Base-by-base conservation (phyloP, 495 filamentous ascomycete species). In the Hypoxylon trugodes region DNA sequence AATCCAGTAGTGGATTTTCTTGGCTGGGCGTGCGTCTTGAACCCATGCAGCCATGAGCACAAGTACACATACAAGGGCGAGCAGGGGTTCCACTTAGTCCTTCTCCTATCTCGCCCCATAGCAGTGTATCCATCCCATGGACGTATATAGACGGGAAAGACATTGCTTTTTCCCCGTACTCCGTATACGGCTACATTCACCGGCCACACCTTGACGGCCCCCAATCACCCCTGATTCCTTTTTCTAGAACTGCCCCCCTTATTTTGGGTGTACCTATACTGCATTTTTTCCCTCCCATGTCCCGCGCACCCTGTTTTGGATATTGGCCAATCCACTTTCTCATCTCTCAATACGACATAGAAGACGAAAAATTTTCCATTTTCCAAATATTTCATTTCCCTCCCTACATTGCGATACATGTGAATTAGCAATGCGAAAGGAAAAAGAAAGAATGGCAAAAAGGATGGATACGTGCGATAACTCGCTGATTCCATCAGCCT, bases 171-270 rank as follows among this genome's bases (percentile, higher is more conserved):
- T 60, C 62, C 56, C 63, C 63, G 51, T 66, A 33, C 62, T 51
- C 63, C 63, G 51, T 66, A 33, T 38, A 51, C 50, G 42, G 51
- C 51, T 66, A 19, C 51, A 61, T 66, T 66, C 63, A 69, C 65
- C 68, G 66, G 50, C 51, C 47, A 73, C 74, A 73, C 75, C 73
- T 76, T 70, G 56, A 58, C 52, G 40, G 53, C 43, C 49, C n/a
- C 65, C 55, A 46, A 50, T 68, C 12, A 40, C 56, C 63, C 51
- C 64, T 67, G 55, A 48, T 55, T 36, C 51, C 53, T 62, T 68
- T 68, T 74, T 73, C 69, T 71, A 73, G 72, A 74, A 73, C 25
- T 35, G 50, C 68, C 61, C 69, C 71, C 74, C 70, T 56, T 43
- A 60, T 63, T 61, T 61, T 45, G 38, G 65, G 57, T 66, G 56